A percentile compares a stretch with the other conserved stretches of the same genome.
These are phyloP conservation scores for Diphasiastrum complanatum DNA, from an alignment of 83 land plant genomes.

Conservation along the genomic window DNA sequence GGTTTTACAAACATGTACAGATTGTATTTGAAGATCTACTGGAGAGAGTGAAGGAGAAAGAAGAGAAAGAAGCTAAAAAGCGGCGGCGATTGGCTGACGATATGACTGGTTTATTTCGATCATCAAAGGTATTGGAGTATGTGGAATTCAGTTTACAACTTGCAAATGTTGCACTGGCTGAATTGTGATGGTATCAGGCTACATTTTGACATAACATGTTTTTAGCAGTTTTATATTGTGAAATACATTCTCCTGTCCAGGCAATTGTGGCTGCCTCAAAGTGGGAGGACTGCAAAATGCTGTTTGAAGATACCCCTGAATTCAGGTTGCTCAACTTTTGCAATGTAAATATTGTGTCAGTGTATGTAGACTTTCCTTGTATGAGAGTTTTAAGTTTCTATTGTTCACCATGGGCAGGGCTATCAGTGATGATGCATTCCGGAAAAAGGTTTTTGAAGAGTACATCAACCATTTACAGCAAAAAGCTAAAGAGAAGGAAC, in stretches of 20 bases:
- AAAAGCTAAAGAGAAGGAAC: slow-evolving; percentile 83
- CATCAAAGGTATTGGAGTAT: slow-evolving; percentile 46
- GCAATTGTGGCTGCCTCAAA: slow-evolving; percentile 58
- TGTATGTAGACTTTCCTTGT: background rate
- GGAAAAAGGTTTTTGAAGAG: slow-evolving; percentile 74
- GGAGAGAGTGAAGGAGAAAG: slow-evolving; percentile 75
- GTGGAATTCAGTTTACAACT: too few species aligned
- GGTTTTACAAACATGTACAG: slow-evolving; percentile 45
- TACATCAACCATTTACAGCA: slow-evolving; percentile 60
- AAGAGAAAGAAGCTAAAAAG: slow-evolving; percentile 95
- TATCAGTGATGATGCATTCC: slow-evolving; percentile 54
- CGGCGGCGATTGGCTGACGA: slow-evolving; percentile 83
- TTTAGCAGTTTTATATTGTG: too few species aligned
- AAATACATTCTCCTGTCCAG: slow-evolving; percentile 35
- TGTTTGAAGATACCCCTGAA: slow-evolving; percentile 59
- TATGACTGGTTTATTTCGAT: slow-evolving; percentile 45
- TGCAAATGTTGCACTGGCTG: too few species aligned
- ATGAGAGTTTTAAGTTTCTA: background rate
- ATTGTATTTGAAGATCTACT: slow-evolving; percentile 83
- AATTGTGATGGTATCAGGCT: too few species aligned
- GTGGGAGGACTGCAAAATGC: slow-evolving; percentile 71
- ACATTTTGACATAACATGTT: too few species aligned
- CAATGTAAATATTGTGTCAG: background rate
- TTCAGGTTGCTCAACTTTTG: slow-evolving; percentile 42
- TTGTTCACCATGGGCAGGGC: slow-evolving; percentile 38